phyloP scores from a whole-genome alignment of 495 filamentous ascomycete genomes.

The Pyronema omphalodes region DNA sequence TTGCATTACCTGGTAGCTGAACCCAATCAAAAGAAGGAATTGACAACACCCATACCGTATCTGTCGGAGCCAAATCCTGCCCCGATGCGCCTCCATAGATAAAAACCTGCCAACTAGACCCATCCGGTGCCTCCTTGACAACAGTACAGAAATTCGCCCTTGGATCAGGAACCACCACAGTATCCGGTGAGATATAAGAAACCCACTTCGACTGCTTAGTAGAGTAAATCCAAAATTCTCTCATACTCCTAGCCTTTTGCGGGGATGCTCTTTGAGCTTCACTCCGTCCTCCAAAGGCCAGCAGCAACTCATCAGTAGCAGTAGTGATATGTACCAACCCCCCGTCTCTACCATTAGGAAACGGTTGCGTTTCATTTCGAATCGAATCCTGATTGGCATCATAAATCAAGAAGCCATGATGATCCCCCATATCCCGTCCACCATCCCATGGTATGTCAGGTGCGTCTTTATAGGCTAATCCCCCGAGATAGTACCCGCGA shows the following conservation, averaged over 20 bases:
- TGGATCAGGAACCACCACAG: not conserved
- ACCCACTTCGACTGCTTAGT: constrained; percentile 8
- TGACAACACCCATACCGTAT: constrained; percentile 6
- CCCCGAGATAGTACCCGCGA: constrained; percentile 2
- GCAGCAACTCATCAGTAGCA: constrained; percentile 4
- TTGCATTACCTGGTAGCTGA: not conserved
- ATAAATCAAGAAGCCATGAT: constrained; percentile 3
- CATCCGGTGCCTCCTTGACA: constrained; percentile 1
- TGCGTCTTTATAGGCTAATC: not conserved
- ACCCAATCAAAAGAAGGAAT: constrained; percentile 7
- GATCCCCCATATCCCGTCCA: not conserved
- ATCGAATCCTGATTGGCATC: not conserved
- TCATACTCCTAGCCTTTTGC: not conserved
- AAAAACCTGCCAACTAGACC: constrained; percentile 6
- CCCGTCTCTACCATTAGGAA: not conserved
- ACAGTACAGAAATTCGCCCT: constrained; percentile 3
- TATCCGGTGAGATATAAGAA: not conserved
- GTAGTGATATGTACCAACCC: constrained; percentile 1
- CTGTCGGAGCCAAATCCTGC: not conserved
- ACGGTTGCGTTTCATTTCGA: constrained; percentile 4
- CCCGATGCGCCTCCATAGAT: constrained; percentile 3
- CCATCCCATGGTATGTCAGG: not conserved
- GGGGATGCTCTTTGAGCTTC: not conserved
- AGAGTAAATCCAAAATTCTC: constrained; percentile 8
- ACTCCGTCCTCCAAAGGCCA: constrained; percentile 3